Evolutionary conservation across 2,329 filamentous ascomycete species (phyloP), one percentile per base, ranked within the genome.

Genomic region (Penicillium sp.): DNA sequence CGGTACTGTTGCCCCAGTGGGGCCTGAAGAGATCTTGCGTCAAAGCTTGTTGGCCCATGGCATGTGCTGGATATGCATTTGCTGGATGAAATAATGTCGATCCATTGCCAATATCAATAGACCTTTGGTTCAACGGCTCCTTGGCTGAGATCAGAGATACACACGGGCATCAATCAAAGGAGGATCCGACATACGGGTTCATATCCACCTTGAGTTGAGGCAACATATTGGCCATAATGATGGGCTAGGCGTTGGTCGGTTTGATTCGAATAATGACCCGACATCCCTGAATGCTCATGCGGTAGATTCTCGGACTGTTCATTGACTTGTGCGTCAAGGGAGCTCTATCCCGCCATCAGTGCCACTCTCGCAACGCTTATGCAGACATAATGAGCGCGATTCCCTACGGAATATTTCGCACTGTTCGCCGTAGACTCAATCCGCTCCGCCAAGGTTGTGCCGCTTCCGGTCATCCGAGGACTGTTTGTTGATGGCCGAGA

Each of bases 291-390:
- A 13, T 47, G 36, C 16, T 45, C 45, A 29, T 54, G 45, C 15
- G 42, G 33, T 26, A 52, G 29, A 11, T 43, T 40, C n/a, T 33
- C 39, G 14, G 32, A 26, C 32, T 48, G 43, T 25, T 32, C 41
- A 42, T 51, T 45, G 23, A 47, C 29, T 17, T 47, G 50, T 30
- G 53, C 34, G 39, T 47, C 30, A 31, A 55, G 39, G 26, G 53
- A 51, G 47, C 42, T 58, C 56, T 58, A 55, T 47, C 37, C 45
- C 40, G 38, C 36, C 39, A 53, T 61, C 56, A 61, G 56, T 51
- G 45, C 47, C 45, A 50, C 33, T 48, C 40, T 51, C 45, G 26
- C 20, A 46, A 47, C 31, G 40, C 23, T 47, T 34, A 36, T 42
- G 47, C 28, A 45, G 45, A 51, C 41, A 48, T 45, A 43, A 50